Conservation (phyloP, 176 grass and related monocot species). For the Paspalum notatum region DNA sequence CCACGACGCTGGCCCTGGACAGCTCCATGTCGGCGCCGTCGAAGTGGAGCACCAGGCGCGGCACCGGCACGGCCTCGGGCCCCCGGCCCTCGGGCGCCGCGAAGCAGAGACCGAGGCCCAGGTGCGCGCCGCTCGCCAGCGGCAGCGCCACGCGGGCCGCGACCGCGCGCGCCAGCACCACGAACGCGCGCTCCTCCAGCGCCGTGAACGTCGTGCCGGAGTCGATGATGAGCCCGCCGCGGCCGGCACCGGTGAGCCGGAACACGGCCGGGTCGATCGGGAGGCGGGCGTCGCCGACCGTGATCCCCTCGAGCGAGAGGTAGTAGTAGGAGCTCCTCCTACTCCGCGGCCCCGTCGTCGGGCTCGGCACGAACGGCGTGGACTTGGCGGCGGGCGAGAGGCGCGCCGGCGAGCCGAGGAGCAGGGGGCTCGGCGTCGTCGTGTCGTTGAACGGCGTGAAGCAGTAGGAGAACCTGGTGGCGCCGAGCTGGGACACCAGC, state of each 20-base stretch:
- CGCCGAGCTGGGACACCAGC: conserved; percentile 38
- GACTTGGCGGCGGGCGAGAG: conserved; percentile 17
- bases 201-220: conserved; percentile 56
- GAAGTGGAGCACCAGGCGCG: conserved; percentile 62
- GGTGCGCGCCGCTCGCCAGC: conserved; percentile 40
- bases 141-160: conserved; percentile 27
- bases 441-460: conserved; percentile 46
- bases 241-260: conserved; percentile 37
- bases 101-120: conserved; percentile 64
- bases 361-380: conserved; percentile 38
- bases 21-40: conserved; percentile 61
- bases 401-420: conserved; percentile 19
- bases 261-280: conserved; percentile 50
- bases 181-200: conserved; percentile 49
- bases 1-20: conserved; percentile 49
- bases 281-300: conserved; percentile 35
- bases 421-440: conserved; percentile 24
- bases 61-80: conserved; percentile 31
- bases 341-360: neutral
- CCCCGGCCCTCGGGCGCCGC: neutral
- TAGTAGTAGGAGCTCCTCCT: conserved; percentile 50
- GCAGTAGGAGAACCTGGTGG: conserved; percentile 51
- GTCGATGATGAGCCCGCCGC: conserved; percentile 54
- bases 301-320: conserved; percentile 52
- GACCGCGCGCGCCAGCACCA: conserved; percentile 29